Conservation (phyloP, 768 basidiomycete species). For the Russula ochroleuca region DNA sequence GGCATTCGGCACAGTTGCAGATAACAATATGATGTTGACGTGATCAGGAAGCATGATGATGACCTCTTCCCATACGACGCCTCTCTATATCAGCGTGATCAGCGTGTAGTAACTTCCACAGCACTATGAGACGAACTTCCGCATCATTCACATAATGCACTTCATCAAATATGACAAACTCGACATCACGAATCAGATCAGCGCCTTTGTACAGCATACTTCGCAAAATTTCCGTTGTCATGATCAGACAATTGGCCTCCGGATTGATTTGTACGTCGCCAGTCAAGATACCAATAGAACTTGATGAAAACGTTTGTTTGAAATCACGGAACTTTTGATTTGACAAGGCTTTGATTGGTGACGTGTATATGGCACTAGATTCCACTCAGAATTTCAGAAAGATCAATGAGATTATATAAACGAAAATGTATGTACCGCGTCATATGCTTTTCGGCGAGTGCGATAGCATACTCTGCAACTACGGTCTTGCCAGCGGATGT, state of each 20-base stretch:
- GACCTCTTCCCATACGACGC: conserved; percentile 99
- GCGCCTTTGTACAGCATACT: conserved; percentile 99
- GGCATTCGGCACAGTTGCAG: conserved; percentile 96
- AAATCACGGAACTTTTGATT: conserved; percentile 99
- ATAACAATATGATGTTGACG: conserved; percentile 94
- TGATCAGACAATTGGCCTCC: conserved; percentile 93
- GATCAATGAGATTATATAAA: neutral
- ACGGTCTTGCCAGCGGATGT: conserved; percentile 99
- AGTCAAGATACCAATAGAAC: conserved; percentile 91
- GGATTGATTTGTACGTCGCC: conserved; percentile 99
- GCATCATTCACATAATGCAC: conserved; percentile 99
- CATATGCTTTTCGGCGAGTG: conserved; percentile 96
- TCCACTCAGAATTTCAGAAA: neutral
- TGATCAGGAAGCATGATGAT: conserved; percentile 99
- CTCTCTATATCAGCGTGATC: conserved; percentile 56
- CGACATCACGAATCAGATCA: conserved; percentile 96
- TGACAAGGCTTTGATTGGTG: conserved; percentile 96
- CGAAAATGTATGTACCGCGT: conserved; percentile 60
- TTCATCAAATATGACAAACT: conserved; percentile 99
- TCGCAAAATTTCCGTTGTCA: conserved; percentile 96
- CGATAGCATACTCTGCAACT: conserved; percentile 98
- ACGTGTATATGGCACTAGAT: conserved; percentile 92
- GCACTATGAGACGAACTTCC: conserved; percentile 55
- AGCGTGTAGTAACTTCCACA: neutral
- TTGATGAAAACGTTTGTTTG: conserved; percentile 89